Evolutionary conservation across 768 basidiomycete genomes (phyloP).

Genomic region (Leccinum imitatum): DNA sequence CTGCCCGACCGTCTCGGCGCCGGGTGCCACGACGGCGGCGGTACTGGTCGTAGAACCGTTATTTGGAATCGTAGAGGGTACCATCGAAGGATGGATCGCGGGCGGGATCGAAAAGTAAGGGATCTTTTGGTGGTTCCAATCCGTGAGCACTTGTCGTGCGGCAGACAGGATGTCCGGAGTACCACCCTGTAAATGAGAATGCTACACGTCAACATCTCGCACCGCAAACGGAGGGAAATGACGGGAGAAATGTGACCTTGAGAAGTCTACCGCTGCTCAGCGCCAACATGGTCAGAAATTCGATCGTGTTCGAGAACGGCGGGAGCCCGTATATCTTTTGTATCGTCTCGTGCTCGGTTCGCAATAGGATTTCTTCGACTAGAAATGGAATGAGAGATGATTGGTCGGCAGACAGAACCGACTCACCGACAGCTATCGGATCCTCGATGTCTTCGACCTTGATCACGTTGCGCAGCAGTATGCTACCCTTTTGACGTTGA

Average conservation of each 20-base stretch:
- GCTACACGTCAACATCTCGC: not conserved
- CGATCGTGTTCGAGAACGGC: conserved; percentile 64
- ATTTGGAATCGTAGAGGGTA: conserved; percentile 46
- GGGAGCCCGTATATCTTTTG: conserved; percentile 87
- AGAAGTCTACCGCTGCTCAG: conserved; percentile 78
- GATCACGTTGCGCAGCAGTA: conserved; percentile 84
- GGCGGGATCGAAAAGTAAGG: conserved; percentile 86
- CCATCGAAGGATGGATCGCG: conserved; percentile 68
- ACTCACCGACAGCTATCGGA: conserved; percentile 82
- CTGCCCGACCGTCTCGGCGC: conserved; percentile 78
- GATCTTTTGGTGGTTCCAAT: conserved; percentile 98
- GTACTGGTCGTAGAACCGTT: conserved; percentile 26
- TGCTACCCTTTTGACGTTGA: conserved; percentile 50
- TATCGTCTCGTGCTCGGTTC: conserved; percentile 70
- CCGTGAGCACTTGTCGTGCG: conserved; percentile 77
- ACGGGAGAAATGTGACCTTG: conserved; percentile 51
- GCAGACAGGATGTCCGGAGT: conserved; percentile 84
- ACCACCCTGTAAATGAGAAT: conserved; percentile 58
- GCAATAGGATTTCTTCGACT: conserved; percentile 86
- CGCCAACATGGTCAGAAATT: conserved; percentile 90
- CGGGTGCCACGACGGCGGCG: conserved; percentile 48
- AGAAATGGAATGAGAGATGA: not conserved
- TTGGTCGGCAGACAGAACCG: not conserved
- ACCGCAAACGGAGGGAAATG: not conserved
- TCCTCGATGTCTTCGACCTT: conserved; percentile 91